Conservation (phyloP, 2,329 filamentous ascomycete species). For the Aspergillus arachidicola region DNA sequence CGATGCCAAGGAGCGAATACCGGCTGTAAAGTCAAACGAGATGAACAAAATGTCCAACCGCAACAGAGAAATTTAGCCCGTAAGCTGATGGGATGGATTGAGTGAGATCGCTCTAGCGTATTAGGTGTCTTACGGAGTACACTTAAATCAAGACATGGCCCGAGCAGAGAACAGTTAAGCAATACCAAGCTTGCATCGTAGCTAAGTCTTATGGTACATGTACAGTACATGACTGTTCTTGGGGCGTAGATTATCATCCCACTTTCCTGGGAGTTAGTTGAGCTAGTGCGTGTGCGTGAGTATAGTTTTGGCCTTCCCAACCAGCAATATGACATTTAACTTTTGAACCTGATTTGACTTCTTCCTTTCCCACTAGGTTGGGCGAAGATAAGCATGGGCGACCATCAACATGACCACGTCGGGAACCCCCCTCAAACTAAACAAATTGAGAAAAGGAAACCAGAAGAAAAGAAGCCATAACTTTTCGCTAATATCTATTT, state of each 20-base stretch:
- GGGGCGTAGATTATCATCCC: background rate
- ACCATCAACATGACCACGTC: background rate
- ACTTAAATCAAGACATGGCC: constrained; percentile 1
- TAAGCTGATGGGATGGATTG: background rate
- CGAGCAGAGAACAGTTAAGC: background rate
- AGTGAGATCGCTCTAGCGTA: background rate
- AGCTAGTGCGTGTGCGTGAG: background rate
- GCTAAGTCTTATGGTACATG: background rate
- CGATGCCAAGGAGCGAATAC: constrained; percentile 9
- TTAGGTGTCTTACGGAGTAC: background rate
- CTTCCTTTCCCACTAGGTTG: background rate
- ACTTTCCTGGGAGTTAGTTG: background rate
- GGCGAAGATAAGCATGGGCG: background rate
- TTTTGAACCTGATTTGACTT: background rate
- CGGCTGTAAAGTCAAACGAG: background rate
- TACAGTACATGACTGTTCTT: background rate
- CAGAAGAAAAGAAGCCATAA: background rate
- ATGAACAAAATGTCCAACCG: background rate
- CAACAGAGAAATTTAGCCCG: background rate
- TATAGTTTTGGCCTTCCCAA: background rate
- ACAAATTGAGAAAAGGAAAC: background rate
- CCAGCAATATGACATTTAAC: background rate
- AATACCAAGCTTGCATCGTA: too few species aligned
- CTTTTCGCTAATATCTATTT: background rate
- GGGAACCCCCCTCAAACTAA: background rate